Evolutionary conservation across 495 filamentous ascomycete genomes (phyloP).

Genomic region (Paragyromitra xinjiangensis): DNA sequence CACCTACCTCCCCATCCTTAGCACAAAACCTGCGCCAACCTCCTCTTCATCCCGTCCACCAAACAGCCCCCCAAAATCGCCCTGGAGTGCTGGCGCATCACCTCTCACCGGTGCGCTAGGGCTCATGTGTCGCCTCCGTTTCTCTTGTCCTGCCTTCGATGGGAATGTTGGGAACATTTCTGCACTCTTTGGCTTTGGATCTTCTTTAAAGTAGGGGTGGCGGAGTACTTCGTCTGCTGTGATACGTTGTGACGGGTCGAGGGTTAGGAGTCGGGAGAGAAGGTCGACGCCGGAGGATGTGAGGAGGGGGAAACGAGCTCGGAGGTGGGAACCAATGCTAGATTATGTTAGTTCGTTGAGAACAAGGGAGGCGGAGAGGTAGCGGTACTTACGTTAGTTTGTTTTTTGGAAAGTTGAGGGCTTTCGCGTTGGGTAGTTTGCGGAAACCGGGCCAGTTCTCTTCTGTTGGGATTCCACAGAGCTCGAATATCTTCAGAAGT

Average conservation of each 20-base stretch:
- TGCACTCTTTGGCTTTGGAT: slow-evolving; percentile 84
- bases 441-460: slow-evolving; percentile 87
- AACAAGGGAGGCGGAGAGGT: slow-evolving; percentile 56
- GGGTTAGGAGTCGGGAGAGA: slow-evolving; percentile 71
- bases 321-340: slow-evolving; percentile 60
- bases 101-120: slow-evolving; percentile 89
- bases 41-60: slow-evolving; percentile 68
- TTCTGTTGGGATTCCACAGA: slow-evolving; percentile 89
- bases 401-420: slow-evolving; percentile 76
- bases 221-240: slow-evolving; percentile 73
- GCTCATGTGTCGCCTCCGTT: slow-evolving; percentile 73
- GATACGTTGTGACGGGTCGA: slow-evolving; percentile 78
- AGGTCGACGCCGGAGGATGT: slow-evolving; percentile 77
- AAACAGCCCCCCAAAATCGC: slow-evolving; percentile 78
- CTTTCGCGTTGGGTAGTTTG: slow-evolving; percentile 86
- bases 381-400: slow-evolving; percentile 55
- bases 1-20: slow-evolving; percentile 69
- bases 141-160: slow-evolving; percentile 92
- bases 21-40: slow-evolving; percentile 79
- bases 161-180: slow-evolving; percentile 93
- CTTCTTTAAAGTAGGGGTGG: slow-evolving; percentile 88
- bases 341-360: slow-evolving; percentile 47
- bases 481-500: slow-evolving; percentile 76
- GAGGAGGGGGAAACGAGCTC: slow-evolving; percentile 81
- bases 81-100: slow-evolving; percentile 71